Percentiles rank a stretch among this genome's conserved stretches.
phyloP scores from a whole-genome alignment of 371 early-diverging fungal species.

The Blakeslea trispora region DNA sequence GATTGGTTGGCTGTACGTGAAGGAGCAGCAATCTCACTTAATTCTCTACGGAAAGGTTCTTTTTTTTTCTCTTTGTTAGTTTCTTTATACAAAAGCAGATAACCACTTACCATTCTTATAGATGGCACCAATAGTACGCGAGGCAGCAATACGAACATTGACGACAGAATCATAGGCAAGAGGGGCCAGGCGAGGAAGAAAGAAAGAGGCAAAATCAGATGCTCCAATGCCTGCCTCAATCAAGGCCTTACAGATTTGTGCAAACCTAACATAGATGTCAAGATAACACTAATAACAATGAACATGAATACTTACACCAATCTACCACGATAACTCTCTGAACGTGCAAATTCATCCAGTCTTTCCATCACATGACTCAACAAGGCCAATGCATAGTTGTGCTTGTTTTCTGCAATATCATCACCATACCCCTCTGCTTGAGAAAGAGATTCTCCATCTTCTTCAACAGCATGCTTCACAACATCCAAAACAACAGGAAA shows the following conservation, averaged over 20 bases:
- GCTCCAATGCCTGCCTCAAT: constrained; percentile 32
- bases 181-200: constrained; percentile 35
- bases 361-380: constrained; percentile 53
- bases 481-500: constrained; percentile 52
- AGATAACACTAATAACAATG: background rate
- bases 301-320: constrained; percentile 34
- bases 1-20: constrained; percentile 18
- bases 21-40: constrained; percentile 25
- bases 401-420: constrained; percentile 37
- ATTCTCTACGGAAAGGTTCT: constrained; percentile 27
- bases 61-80: too few species aligned
- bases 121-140: constrained; percentile 29
- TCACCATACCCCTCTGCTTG: constrained; percentile 31
- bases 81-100: too few species aligned
- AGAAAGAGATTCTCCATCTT: constrained; percentile 46
- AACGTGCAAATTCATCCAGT: constrained; percentile 48
- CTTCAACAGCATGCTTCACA: constrained; percentile 50
- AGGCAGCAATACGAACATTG: constrained; percentile 44
- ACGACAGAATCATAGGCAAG: constrained; percentile 39
- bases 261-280: constrained; percentile 22
- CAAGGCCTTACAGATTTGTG: constrained; percentile 39
- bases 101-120: constrained; percentile 33
- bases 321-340: constrained; percentile 42
- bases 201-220: constrained; percentile 36
- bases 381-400: constrained; percentile 42